Conservation (phyloP, 352 stramenopile genomes). For the Nothophytophthora sp. region DNA sequence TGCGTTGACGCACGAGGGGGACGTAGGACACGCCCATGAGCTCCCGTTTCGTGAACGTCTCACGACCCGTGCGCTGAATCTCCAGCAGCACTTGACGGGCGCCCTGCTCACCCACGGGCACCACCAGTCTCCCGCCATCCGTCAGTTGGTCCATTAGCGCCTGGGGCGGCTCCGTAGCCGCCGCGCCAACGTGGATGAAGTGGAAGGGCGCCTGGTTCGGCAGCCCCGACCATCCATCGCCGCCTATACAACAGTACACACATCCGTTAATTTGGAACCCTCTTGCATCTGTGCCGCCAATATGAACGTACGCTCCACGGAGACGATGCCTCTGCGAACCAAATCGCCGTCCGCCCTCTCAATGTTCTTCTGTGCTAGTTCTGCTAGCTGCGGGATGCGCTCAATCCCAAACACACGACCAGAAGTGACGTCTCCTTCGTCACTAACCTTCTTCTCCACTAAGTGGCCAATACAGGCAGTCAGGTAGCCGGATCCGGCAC, state of each 20-base stretch:
- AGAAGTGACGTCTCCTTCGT: slow-evolving; percentile 23
- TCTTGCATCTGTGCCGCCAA: background rate
- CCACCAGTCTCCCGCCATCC: slow-evolving; percentile 90
- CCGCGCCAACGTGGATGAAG: slow-evolving; percentile 97
- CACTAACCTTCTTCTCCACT: slow-evolving; percentile 29
- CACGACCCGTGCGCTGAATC: slow-evolving; percentile 46
- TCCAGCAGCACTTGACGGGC: slow-evolving; percentile 75
- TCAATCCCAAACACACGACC: slow-evolving; percentile 91
- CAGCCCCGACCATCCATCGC: slow-evolving; percentile 93
- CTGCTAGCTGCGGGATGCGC: slow-evolving; percentile 82
- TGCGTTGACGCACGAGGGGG: slow-evolving; percentile 63
- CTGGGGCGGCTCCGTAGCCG: slow-evolving; percentile 85
- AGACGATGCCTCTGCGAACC: slow-evolving; percentile 56
- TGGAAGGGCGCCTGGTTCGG: slow-evolving; percentile 91
- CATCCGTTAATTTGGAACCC: background rate
- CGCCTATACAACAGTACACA: slow-evolving; percentile 18
- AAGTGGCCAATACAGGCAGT: slow-evolving; percentile 92
- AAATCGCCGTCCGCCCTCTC: slow-evolving; percentile 79
- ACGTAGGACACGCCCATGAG: slow-evolving; percentile 83
- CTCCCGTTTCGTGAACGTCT: slow-evolving; percentile 46
- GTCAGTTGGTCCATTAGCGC: slow-evolving; percentile 88
- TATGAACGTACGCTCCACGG: slow-evolving; percentile 38
- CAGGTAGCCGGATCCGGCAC: slow-evolving; percentile 95
- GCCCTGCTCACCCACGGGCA: slow-evolving; percentile 87
- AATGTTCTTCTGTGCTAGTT: slow-evolving; percentile 86